Conservation (phyloP, 495 filamentous ascomycete genomes). For the Penicillium flavigenum region DNA sequence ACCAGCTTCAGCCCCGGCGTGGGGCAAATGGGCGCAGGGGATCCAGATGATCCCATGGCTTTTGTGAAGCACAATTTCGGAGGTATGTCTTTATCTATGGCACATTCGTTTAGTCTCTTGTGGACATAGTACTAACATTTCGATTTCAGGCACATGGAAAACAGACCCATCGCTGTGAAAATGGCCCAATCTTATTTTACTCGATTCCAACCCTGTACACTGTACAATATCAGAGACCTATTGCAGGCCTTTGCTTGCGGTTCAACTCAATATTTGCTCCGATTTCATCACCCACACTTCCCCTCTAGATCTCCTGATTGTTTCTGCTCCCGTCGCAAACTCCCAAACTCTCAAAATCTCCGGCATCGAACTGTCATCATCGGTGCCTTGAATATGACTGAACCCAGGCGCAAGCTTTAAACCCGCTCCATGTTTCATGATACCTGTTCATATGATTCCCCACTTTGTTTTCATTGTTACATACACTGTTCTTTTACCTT, state of each 20-base stretch:
- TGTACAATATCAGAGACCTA: not conserved
- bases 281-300: not conserved
- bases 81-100: constrained; percentile 52
- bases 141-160: constrained; percentile 36
- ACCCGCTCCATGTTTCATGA: constrained; percentile 12
- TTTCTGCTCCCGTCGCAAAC: not conserved
- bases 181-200: not conserved
- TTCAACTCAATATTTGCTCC: not conserved
- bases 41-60: constrained; percentile 90
- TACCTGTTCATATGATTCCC: constrained; percentile 16
- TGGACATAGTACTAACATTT: constrained; percentile 14
- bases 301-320: not conserved
- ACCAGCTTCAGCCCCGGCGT: constrained; percentile 97
- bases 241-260: not conserved
- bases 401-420: constrained; percentile 1
- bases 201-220: not conserved
- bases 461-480: constrained; percentile 10
- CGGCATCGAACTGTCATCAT: not conserved
- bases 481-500: constrained; percentile 1
- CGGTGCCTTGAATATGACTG: not conserved
- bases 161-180: constrained; percentile 38
- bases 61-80: constrained; percentile 98
- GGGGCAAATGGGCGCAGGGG: constrained; percentile 88
- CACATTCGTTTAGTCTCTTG: not conserved
- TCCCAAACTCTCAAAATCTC: not conserved